Conservation (phyloP, 177 flowering plant genomes). For the Vitis hybrid region DNA sequence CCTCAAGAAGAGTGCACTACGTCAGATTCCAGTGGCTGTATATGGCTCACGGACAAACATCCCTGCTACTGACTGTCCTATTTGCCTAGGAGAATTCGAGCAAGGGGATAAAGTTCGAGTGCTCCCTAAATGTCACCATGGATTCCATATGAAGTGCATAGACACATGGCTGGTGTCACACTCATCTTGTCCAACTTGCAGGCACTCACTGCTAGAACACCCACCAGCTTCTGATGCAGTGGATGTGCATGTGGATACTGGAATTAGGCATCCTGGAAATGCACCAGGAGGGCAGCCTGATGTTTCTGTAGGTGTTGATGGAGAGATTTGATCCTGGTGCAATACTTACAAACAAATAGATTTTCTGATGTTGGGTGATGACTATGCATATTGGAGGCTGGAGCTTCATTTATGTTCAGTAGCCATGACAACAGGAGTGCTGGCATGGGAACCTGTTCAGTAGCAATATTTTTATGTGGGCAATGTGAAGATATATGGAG, state of each 20-base stretch:
- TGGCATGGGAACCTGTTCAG: too few species aligned
- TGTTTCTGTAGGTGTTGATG: constrained; percentile 1
- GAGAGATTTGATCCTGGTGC: constrained; percentile 5
- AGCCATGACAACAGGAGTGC: too few species aligned
- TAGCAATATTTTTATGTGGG: too few species aligned
- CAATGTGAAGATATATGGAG: too few species aligned
- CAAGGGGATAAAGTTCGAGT: constrained; percentile 46
- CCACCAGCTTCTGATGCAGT: constrained; percentile 5
- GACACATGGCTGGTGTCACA: constrained; percentile 47
- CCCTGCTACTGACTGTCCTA: constrained; percentile 42
- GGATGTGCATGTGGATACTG: not conserved
- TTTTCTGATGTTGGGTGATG: too few species aligned
- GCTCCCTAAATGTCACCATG: constrained; percentile 46
- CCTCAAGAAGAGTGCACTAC: constrained; percentile 35
- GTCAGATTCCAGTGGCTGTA: constrained; percentile 35
- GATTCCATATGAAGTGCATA: constrained; percentile 48
- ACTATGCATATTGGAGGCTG: too few species aligned
- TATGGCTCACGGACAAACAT: constrained; percentile 23
- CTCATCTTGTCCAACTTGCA: constrained; percentile 55
- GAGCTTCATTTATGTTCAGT: too few species aligned
- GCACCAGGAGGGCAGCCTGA: not conserved
- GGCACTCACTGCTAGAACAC: constrained; percentile 32
- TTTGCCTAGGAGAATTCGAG: constrained; percentile 48
- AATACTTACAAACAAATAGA: too few species aligned
- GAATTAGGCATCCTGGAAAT: constrained; percentile 12